phyloP scores from a whole-genome alignment of 768 basidiomycete species.

The Boletus rufocinnamomeus region DNA sequence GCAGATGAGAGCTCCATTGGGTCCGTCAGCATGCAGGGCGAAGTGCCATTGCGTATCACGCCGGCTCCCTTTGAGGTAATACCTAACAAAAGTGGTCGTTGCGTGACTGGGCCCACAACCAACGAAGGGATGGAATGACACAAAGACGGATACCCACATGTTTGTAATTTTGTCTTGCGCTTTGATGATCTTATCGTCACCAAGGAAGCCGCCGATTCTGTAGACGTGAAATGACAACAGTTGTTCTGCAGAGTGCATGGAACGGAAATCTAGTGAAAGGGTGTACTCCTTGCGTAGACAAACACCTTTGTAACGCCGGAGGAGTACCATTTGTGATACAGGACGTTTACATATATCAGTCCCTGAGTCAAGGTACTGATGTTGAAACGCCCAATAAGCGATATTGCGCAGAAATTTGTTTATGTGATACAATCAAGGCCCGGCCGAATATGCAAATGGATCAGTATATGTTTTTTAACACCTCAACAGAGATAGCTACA shows the following conservation, averaged over 20 bases:
- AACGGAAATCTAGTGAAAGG: neutral
- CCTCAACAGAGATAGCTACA: neutral
- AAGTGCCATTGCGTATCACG: slow-evolving; percentile 22
- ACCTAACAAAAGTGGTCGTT: slow-evolving; percentile 14
- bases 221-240: slow-evolving; percentile 29
- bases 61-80: slow-evolving; percentile 26
- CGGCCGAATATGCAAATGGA: neutral
- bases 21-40: slow-evolving; percentile 20
- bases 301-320: neutral
- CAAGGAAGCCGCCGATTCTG: slow-evolving; percentile 26
- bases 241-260: slow-evolving; percentile 7
- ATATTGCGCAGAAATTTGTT: neutral
- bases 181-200: slow-evolving; percentile 28
- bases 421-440: neutral
- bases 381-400: neutral
- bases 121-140: neutral
- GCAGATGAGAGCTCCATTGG: slow-evolving; percentile 22
- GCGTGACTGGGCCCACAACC: neutral
- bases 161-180: slow-evolving; percentile 26
- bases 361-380: neutral
- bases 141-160: slow-evolving; percentile 16
- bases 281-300: neutral
- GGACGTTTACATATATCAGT: neutral
- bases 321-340: neutral
- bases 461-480: neutral